These are phyloP conservation scores for Fraxinus cuspidata DNA, from an alignment of 257 asterid species.

Conservation along the genomic window DNA sequence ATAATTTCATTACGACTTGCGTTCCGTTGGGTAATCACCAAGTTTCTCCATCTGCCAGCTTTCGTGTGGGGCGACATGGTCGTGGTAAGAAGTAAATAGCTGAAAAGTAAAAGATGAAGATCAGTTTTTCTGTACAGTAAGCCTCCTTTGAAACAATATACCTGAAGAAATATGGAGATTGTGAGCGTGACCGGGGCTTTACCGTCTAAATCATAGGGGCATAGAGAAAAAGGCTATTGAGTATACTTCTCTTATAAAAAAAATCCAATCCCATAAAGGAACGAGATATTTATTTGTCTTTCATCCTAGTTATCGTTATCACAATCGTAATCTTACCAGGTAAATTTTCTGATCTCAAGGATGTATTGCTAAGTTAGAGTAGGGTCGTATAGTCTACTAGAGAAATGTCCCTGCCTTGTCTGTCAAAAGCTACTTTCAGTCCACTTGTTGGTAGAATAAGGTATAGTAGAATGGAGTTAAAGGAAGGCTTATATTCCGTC, in stretches of 20 bases:
- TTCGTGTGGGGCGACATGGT: slow-evolving; percentile 84
- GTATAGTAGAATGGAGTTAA: neutral
- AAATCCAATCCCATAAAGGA: neutral
- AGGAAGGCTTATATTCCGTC: neutral
- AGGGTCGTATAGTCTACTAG: neutral
- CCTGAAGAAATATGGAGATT: neutral
- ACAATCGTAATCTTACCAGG: neutral
- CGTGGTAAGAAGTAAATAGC: slow-evolving; percentile 64
- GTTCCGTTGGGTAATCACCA: slow-evolving; percentile 51
- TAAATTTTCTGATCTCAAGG: neutral
- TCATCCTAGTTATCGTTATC: neutral
- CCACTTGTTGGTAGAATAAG: neutral
- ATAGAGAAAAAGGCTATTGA: neutral
- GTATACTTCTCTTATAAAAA: neutral
- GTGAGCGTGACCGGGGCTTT: neutral
- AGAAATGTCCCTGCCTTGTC: neutral
- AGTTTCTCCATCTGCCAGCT: slow-evolving; percentile 88
- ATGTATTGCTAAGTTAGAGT: neutral
- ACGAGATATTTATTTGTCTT: neutral
- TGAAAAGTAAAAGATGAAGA: slow-evolving; percentile 38
- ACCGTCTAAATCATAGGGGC: neutral
- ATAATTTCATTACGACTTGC: slow-evolving; percentile 40
- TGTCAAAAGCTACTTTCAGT: neutral
- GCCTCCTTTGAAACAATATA: neutral
- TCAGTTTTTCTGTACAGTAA: neutral